Conservation (phyloP, 2,329 filamentous ascomycete species). For the Pezicula rhizophila region DNA sequence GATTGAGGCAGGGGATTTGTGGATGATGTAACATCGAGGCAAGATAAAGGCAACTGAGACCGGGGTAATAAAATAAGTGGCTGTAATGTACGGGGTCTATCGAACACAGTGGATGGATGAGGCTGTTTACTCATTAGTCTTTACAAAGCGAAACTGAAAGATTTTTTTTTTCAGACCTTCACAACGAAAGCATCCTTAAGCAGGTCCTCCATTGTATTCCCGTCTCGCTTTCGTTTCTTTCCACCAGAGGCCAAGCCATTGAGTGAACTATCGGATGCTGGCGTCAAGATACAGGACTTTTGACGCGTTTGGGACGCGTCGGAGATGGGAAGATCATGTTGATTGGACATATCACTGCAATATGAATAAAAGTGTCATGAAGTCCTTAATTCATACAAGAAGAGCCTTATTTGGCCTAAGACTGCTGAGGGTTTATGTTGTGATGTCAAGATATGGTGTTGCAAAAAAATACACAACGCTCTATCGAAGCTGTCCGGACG, state of each 20-base stretch:
- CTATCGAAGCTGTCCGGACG: neutral
- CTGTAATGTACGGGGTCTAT: conserved; percentile 49
- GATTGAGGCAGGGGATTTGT: conserved; percentile 44
- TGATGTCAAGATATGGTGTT: neutral
- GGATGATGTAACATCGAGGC: conserved; percentile 49
- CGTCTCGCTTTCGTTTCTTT: conserved; percentile 30
- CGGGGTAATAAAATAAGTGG: conserved; percentile 59
- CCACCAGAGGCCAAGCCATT: conserved; percentile 10
- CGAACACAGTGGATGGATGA: conserved; percentile 45
- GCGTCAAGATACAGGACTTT: conserved; percentile 22
- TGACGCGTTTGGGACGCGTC: conserved; percentile 26
- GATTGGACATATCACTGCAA: conserved; percentile 26
- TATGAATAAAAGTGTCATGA: conserved; percentile 25
- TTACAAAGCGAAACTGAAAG: conserved; percentile 2
- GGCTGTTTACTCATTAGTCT: conserved; percentile 36
- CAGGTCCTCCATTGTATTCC: conserved; percentile 24
- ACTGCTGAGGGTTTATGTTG: neutral
- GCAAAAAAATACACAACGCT: neutral
- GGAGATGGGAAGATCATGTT: conserved; percentile 17
- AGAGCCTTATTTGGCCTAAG: neutral
- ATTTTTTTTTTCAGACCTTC: conserved; percentile 20
- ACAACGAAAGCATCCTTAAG: conserved; percentile 28
- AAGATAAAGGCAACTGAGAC: conserved; percentile 53
- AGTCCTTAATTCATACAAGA: conserved; percentile 7
- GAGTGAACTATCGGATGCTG: conserved; percentile 20